Evolutionary conservation across 371 early-diverging fungal species (phyloP), one percentile per base, ranked within the genome.

Genomic region (Polyrhizophydium stewartii): DNA sequence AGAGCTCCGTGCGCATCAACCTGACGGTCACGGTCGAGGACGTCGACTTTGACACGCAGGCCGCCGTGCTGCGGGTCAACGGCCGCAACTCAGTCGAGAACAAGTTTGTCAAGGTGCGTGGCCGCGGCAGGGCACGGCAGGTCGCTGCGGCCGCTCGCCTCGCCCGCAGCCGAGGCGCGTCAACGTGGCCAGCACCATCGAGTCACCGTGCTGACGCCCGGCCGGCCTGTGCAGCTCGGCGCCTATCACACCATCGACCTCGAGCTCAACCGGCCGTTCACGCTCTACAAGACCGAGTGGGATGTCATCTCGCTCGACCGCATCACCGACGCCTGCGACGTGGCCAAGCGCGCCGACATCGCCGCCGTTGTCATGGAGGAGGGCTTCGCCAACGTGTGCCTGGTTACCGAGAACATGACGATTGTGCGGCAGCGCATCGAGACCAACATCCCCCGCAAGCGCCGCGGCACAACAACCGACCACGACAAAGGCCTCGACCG

Each of bases 341-440:
- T 94, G 25, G 82, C 91, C 19, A 88, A 89, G 59, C 88, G 89
- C 64, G 97, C 97, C 3, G 97, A 98, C 60, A 87, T 96, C 1
- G 96, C 90, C 0, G 98, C 97, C 3, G 85, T 98, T 22, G 92
- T 96, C 1, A 85, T 94, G 66, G 90, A 98, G 69, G 98, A 98
- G 67, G 98, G 98, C 0, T 72, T 98, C 30, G 96, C 98, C 10
- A 92, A 94, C 56, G 61, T 98, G 17, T 98, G 98, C 62, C 83
- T 97, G 25, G 59, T 98, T 55, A 96, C 97, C 1, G 83, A 92
- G 58, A 88, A 88, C 61, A 93, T 96, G 96, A 98, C 97, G 1
- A 83, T 97, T 59, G 93, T 96, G 10, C 83, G 91, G 38, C 96
- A 95, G 66, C 84, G 94, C 16, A 91, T 98, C 35, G 96, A 96